Evolutionary conservation across 108 stramenopile species (phyloP), one percentile per base, ranked within the genome.

Genomic region (Nannochloropsis gaditana): DNA sequence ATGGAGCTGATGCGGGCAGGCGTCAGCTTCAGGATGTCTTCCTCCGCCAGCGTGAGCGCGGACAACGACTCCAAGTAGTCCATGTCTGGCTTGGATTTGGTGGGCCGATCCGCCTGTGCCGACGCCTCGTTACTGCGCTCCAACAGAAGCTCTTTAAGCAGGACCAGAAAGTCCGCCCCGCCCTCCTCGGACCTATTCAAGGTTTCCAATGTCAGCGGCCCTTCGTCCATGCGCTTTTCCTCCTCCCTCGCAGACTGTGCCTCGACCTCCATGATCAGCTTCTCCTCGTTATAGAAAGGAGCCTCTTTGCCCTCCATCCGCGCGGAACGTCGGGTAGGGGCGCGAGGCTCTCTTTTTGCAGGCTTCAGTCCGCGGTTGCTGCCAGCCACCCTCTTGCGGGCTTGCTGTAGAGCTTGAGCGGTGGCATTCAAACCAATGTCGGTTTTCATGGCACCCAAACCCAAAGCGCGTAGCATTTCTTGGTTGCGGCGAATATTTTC

Each of bases 1-100:
- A 86, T 43, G 41, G 86, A 44, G n/a, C 82, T 86, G 21, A 86
- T 41, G 19, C 86, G 5, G 21, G 21, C 17, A 3, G 82, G 45
- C 42, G 86, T 86, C 42, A 86, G 9, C 83, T 86, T 86, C 17
- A 73, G n/a, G 59, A 73, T 73, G 8, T 73, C 59, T n/a, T 73
- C 59, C n/a, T 73, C 59, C 19, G 59, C 59, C 59, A 73, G n/a
- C 19, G 59, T 73, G 19, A 73, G n/a, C 19, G 59, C 59, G 15
- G 59, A 15, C 59, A 73, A n/a, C n/a, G 19, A n/a, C 59, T 73
- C 59, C n/a, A 73, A 15, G 59, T 73, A 73, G n/a, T 73, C 59
- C 59, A 73, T 73, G 59, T 73, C 59, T 15, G 59, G 59, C 59
- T 73, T 73, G 19, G 15, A n/a, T 73, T 3, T 73, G 19, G 2